Evolutionary conservation across 1,284 basidiomycete species (phyloP).

Genomic region (Ustilago hordei): DNA sequence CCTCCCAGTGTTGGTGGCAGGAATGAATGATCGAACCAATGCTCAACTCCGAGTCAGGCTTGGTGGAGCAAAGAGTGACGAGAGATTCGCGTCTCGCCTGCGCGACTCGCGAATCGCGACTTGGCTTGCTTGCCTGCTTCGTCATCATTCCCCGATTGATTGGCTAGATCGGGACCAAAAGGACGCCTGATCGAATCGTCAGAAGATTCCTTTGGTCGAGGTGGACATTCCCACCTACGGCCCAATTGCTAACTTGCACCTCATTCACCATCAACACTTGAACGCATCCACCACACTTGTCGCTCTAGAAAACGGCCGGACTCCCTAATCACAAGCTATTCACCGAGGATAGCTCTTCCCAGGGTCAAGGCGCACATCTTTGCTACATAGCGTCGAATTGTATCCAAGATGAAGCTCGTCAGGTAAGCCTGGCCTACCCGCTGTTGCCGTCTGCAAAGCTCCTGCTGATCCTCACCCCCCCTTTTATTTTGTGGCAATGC

Average conservation of each 20-base stretch:
- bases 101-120: conserved; percentile 33
- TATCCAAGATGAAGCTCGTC: conserved; percentile 68
- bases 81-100: background rate
- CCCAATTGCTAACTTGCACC: background rate
- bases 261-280: background rate
- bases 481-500: conserved; percentile 14
- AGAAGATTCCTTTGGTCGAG: background rate
- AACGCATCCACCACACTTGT: background rate
- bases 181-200: background rate
- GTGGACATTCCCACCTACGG: too few relatives aligned
- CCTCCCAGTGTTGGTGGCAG: background rate
- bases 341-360: conserved; percentile 3
- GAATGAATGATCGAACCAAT: too few relatives aligned
- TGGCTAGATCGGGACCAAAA: background rate
- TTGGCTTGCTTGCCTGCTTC: background rate
- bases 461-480: background rate
- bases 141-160: background rate
- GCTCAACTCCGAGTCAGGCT: too few relatives aligned
- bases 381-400: background rate
- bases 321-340: conserved; percentile 30
- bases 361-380: conserved; percentile 47
- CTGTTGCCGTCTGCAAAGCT: too few relatives aligned
- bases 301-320: conserved; percentile 24
- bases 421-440: conserved; percentile 42
- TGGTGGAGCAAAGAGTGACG: background rate